Evolutionary conservation across 306 rosid species (phyloP).

Genomic region (Inga leiocalycina): DNA sequence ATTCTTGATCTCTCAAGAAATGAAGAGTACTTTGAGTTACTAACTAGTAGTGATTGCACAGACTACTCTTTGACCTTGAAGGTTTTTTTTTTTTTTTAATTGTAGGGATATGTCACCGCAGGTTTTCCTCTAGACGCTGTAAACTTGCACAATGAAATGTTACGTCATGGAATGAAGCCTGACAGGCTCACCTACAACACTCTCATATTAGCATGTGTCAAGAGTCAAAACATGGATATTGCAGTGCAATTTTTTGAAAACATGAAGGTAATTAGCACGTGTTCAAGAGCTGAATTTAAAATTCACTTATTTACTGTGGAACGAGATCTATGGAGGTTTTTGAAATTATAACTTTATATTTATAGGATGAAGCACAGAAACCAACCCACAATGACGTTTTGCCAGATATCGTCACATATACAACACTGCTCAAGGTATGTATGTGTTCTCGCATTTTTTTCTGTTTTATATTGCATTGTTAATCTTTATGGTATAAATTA

Average conservation of each 20-base stretch:
- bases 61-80: slow-evolving; percentile 12
- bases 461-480: slow-evolving; percentile 13
- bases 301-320: slow-evolving; percentile 36
- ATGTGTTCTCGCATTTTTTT: slow-evolving; percentile 23
- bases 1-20: slow-evolving; percentile 34
- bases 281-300: slow-evolving; percentile 54
- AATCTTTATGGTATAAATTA: not conserved
- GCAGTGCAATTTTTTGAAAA: slow-evolving; percentile 71
- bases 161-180: slow-evolving; percentile 62
- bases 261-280: slow-evolving; percentile 73
- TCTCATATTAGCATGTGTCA: slow-evolving; percentile 70
- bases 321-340: slow-evolving; percentile 30
- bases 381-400: slow-evolving; percentile 44
- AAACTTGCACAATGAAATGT: slow-evolving; percentile 53
- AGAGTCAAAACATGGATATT: slow-evolving; percentile 61
- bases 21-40: slow-evolving; percentile 5
- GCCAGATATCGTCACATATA: slow-evolving; percentile 81
- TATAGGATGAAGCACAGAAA: slow-evolving; percentile 58
- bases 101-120: slow-evolving; percentile 75
- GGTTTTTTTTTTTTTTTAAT: slow-evolving; percentile 8
- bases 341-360: slow-evolving; percentile 29
- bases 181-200: slow-evolving; percentile 83
- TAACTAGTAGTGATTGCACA: not conserved
- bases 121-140: slow-evolving; percentile 68
- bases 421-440: slow-evolving; percentile 72